phyloP scores from a whole-genome alignment of 164 flowering plant species.

The Magnolia officinalis region DNA sequence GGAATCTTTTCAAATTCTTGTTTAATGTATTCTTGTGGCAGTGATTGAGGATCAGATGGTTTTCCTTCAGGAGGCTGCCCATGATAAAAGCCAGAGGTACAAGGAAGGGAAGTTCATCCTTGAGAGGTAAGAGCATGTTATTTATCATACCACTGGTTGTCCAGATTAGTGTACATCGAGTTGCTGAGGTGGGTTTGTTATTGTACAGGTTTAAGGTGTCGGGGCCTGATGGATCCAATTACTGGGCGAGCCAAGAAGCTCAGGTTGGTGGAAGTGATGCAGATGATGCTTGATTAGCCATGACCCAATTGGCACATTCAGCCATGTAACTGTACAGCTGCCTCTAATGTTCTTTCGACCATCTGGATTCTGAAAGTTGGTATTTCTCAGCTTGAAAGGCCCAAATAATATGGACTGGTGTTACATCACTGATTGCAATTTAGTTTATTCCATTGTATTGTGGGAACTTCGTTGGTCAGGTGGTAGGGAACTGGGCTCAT shows the following conservation, averaged over 20 bases:
- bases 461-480: too few species aligned
- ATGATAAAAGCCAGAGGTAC: constrained; percentile 49
- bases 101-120: constrained; percentile 66
- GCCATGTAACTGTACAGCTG: constrained; percentile 38
- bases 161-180: background rate
- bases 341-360: too few species aligned
- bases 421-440: too few species aligned
- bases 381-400: too few species aligned
- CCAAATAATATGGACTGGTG: too few species aligned
- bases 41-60: background rate
- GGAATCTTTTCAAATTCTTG: background rate
- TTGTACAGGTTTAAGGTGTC: constrained; percentile 60
- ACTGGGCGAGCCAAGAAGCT: constrained; percentile 56
- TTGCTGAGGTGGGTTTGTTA: constrained; percentile 2
- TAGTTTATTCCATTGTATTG: too few species aligned
- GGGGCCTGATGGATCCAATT: constrained; percentile 75
- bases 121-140: constrained; percentile 37
- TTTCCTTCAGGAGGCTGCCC: constrained; percentile 45
- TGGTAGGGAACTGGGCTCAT: too few species aligned
- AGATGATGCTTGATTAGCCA: constrained; percentile 51
- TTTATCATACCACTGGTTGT: background rate
- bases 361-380: too few species aligned
- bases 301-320: background rate
- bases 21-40: background rate
- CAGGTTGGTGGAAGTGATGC: constrained; percentile 67